These are phyloP conservation scores for Globisporangium megalacanthum DNA, from an alignment of 352 stramenopile species.

Conservation along the genomic window DNA sequence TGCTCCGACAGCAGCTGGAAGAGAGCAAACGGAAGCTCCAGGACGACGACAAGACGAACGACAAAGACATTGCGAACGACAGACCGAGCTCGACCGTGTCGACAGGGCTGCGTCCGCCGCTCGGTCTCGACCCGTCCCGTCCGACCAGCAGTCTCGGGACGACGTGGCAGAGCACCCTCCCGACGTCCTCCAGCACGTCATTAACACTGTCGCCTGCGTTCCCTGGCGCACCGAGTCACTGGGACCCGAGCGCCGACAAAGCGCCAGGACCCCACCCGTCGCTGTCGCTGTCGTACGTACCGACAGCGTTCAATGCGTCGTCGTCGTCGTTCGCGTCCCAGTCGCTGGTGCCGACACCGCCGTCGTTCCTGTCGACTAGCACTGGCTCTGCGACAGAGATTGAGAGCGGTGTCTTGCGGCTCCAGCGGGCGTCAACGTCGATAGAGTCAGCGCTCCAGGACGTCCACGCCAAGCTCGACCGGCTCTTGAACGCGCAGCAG, in stretches of 20 bases:
- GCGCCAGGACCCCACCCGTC: neutral
- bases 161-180: neutral
- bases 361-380: constrained; percentile 15
- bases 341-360: constrained; percentile 18
- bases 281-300: neutral
- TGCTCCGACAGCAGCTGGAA: constrained; percentile 55
- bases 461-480: constrained; percentile 77
- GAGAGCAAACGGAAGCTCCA: constrained; percentile 61
- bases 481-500: constrained; percentile 53
- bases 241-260: constrained; percentile 2
- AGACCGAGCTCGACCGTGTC: neutral
- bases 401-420: constrained; percentile 57
- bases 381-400: constrained; percentile 26
- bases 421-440: constrained; percentile 72
- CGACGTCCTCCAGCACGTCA: neutral
- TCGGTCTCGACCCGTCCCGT: neutral
- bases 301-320: constrained; percentile 7
- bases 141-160: neutral
- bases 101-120: neutral
- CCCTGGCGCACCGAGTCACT: constrained; percentile 6
- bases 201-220: neutral
- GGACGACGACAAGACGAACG: constrained; percentile 18
- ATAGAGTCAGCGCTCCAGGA: constrained; percentile 72
- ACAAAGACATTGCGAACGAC: constrained; percentile 6
- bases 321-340: constrained; percentile 8